These are phyloP conservation scores for Fraxinus platypoda DNA, from an alignment of 305 asterid species.

Conservation along the genomic window DNA sequence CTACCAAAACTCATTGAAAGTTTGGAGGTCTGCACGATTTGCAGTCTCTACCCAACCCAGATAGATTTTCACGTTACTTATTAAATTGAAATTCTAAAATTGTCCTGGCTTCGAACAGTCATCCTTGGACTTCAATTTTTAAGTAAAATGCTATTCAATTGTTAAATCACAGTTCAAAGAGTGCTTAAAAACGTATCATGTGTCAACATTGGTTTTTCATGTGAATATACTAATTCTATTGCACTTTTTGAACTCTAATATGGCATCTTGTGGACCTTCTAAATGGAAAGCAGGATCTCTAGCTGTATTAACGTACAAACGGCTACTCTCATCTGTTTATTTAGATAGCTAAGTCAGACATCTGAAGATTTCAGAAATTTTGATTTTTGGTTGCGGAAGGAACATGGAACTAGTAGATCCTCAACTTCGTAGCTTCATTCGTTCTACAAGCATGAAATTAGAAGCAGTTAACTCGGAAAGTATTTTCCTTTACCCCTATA, in stretches of 20 bases:
- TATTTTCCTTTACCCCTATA: not conserved
- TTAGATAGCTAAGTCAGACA: constrained; percentile 15
- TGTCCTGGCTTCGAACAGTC: not conserved
- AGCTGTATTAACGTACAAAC: not conserved
- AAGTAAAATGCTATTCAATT: not conserved
- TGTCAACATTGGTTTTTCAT: not conserved
- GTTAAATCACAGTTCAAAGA: not conserved
- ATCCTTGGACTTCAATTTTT: not conserved
- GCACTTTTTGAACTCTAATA: not conserved
- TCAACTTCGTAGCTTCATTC: constrained; percentile 68
- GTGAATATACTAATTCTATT: not conserved
- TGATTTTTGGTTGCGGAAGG: constrained; percentile 81
- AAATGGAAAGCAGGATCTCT: not conserved
- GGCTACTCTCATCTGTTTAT: not conserved
- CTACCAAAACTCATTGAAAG: not conserved
- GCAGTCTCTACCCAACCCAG: not conserved
- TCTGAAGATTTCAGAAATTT: constrained; percentile 52
- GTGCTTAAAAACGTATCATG: not conserved
- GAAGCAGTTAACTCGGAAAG: constrained; percentile 84
- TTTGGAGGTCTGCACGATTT: not conserved
- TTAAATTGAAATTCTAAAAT: not conserved
- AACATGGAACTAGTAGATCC: constrained; percentile 70
- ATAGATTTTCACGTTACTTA: not conserved
- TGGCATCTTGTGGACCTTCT: constrained; percentile 7
- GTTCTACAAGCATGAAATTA: constrained; percentile 84